Conservation (phyloP, 441 rosid species). For the Aquilaria agallochum region DNA sequence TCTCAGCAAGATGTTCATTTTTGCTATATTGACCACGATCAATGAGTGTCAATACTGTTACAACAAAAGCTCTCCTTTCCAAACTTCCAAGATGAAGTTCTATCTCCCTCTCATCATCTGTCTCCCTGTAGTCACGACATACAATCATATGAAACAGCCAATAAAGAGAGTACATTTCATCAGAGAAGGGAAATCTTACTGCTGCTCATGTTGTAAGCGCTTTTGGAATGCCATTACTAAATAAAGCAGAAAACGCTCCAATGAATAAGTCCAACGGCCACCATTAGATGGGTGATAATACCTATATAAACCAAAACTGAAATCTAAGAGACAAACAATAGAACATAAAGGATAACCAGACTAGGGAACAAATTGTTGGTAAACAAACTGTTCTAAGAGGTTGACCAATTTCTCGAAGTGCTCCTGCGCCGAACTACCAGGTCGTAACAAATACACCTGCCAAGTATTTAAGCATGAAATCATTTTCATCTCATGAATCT, state of each 20-base stretch:
- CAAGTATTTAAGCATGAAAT: constrained; percentile 27
- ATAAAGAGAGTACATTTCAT: constrained; percentile 13
- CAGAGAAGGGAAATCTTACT: constrained; percentile 47
- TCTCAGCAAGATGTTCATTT: constrained; percentile 97
- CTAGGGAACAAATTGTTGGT: constrained; percentile 25
- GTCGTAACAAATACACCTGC: constrained; percentile 89
- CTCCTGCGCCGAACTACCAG: constrained; percentile 69
- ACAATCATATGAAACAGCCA: constrained; percentile 21
- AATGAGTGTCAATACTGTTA: constrained; percentile 74
- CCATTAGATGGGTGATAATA: constrained; percentile 99
- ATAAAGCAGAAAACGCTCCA: constrained; percentile 84
- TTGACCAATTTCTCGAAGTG: constrained; percentile 90
- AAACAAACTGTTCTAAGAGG: constrained; percentile 98
- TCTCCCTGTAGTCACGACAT: constrained; percentile 45
- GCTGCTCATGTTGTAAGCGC: constrained; percentile 88
- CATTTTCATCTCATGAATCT: constrained; percentile 21
- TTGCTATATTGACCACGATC: constrained; percentile 99
- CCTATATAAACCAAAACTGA: constrained; percentile 35
- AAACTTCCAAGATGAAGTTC: constrained; percentile 58
- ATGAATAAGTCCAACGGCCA: constrained; percentile 99
- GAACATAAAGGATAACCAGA: constrained; percentile 15
- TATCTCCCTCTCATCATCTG: constrained; percentile 29
- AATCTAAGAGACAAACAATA: constrained; percentile 19
- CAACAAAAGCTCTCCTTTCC: constrained; percentile 78
- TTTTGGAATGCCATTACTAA: constrained; percentile 89